Percentiles rank a stretch among this genome's conserved stretches.
These are phyloP conservation scores for Alternaria panax DNA, from an alignment of 2,329 filamentous ascomycete genomes.

Conservation along the genomic window DNA sequence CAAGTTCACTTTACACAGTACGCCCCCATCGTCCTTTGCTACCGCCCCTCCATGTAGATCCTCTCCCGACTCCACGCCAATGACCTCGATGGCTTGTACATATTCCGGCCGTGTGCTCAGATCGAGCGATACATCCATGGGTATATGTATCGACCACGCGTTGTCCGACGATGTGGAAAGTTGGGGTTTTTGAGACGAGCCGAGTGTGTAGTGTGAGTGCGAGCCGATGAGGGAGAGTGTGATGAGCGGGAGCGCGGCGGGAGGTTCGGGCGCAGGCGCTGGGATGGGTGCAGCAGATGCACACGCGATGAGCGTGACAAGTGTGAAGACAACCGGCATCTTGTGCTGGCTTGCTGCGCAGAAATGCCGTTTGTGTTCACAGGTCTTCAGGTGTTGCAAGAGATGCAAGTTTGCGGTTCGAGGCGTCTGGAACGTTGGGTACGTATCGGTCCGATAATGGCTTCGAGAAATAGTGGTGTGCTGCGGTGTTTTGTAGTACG, in stretches of 20 bases:
- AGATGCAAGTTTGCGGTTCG: background rate
- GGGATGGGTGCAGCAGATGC: background rate
- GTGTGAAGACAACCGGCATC: background rate
- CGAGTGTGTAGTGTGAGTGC: background rate
- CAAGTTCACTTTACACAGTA: constrained; percentile 23
- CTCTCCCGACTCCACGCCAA: constrained; percentile 6
- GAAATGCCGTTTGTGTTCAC: background rate
- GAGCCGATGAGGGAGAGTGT: background rate
- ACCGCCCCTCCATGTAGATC: background rate
- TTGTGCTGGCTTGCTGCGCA: background rate
- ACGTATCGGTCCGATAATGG: background rate
- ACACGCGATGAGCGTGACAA: background rate
- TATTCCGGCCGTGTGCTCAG: constrained; percentile 23
- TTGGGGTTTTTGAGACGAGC: background rate
- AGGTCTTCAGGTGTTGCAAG: background rate
- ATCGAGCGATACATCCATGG: constrained; percentile 28
- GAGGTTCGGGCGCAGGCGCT: background rate
- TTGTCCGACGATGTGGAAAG: background rate
- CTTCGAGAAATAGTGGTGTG: background rate
- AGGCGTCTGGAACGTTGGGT: background rate
- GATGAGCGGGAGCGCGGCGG: background rate
- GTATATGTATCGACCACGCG: constrained; percentile 21
- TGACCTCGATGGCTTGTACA: constrained; percentile 28
- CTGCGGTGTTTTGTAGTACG: background rate
- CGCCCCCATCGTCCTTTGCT: constrained; percentile 12